Base-by-base conservation (phyloP, 164 flowering plant genomes). In the Nelumbo lutea region DNA sequence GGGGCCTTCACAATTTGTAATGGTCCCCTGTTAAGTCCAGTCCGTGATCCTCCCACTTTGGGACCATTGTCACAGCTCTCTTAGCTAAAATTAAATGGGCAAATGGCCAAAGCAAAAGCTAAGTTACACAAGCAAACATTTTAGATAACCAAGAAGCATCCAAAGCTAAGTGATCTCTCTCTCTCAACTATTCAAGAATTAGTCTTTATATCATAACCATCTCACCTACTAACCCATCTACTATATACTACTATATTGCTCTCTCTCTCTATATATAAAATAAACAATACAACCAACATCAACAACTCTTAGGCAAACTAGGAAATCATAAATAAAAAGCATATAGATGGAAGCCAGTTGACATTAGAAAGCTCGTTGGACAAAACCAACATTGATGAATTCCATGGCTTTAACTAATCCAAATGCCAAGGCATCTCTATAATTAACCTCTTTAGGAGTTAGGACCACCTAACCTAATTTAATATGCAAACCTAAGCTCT, bases 141-240 rank as follows among this genome's bases (percentile, higher is more conserved):
- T 27, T 27, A 27, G 27, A 27, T 27, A 27, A 27, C 27, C 27
- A 27, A 27, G 27, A 27, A 27, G 27, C 27, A 27, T 27, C 27
- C 13, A 51, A 51, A 7, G 13, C 10, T 3, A 10, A 7, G 10
- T 2, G 2, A 7, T 51, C 55, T 51, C 55, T 51, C 55, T 51
- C 38, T 55, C 59, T 14, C 59, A 62, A 62, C 40, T 14, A 44
- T 62, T 6, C 39, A 45, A n/a, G 1, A 62, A 14, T 45, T 38
- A 44, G 44, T 62, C 40, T 44, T 45, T 62, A 50, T 62, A 62
- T 45, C 65, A 44, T 62, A 61, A 9, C 64, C 64, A 13, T 9
- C 67, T 39, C n/a, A 63, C 53, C 53, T 6, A 63, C 65, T 27
- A 64, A 7, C 9, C 13, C 38, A 64, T 6, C 5, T 1, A 7